Evolutionary conservation across 2,329 filamentous ascomycete genomes (phyloP).

Genomic region (Colletotrichum eremochloae): DNA sequence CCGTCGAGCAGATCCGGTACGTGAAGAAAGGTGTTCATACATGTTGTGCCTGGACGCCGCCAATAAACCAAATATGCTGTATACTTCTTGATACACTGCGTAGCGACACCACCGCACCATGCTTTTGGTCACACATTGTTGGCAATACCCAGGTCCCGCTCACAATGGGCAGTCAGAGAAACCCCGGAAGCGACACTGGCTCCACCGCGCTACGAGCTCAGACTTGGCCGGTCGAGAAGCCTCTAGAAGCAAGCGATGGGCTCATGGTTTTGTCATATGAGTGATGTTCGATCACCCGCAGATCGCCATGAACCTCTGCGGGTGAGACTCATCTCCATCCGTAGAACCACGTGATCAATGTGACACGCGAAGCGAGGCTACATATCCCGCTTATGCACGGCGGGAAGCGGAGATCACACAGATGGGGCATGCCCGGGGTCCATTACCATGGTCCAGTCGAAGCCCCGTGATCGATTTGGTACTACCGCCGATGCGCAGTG

Average conservation of each 20-base stretch:
- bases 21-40: background rate
- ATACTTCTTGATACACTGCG: background rate
- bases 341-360: conserved; percentile 29
- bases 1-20: background rate
- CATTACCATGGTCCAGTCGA: conserved; percentile 26
- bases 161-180: background rate
- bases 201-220: background rate
- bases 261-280: background rate
- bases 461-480: conserved; percentile 18
- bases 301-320: conserved; percentile 8
- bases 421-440: conserved; percentile 26
- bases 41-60: background rate
- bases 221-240: background rate
- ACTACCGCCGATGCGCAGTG: conserved; percentile 7
- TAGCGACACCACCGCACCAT: too few relatives aligned
- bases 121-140: background rate
- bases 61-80: too few relatives aligned
- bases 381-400: conserved; percentile 39
- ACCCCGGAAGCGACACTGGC: background rate
- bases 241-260: background rate
- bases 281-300: background rate
- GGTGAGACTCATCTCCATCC: background rate
- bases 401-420: conserved; percentile 34
- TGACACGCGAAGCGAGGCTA: conserved; percentile 35
- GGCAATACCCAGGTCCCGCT: background rate